Base-by-base conservation (phyloP, 208 protist genomes). In the Acanthamoeba sp. region DNA sequence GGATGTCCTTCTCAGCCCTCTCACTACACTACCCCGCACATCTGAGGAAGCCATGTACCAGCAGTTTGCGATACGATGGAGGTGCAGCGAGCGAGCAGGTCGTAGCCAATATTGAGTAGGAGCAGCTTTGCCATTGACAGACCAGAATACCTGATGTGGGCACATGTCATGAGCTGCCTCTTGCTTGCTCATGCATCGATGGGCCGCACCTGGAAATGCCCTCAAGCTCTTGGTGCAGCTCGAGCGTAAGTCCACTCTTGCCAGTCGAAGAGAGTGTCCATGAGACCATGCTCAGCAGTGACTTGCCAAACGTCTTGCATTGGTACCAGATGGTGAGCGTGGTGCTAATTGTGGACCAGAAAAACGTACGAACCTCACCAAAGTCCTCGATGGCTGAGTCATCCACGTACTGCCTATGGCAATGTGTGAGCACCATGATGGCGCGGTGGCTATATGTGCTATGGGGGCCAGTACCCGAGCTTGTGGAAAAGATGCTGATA, bases 91-190 rank as follows among this genome's bases (percentile, higher is more conserved):
- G 78, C 78, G 1, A 88, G 40, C 27, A 52, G 50, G 20, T 88
- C 78, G 50, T 88, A 88, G 78, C 78, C 78, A 20, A 88, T 52
- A 45, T 88, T 88, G 18, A 88, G 50, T 7, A 88, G 40, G 20
- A 88, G n/a, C 50, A 88, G 50, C 45, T 52, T 78, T 6, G 69
- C 69, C 9, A 78, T 16, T 36, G 69, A 45, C 69, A 78, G 34
- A 45, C 69, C 69, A 32, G 69, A 78, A 22, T 78, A 78, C 12
- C 69, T 78, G 24, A 71, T 12, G 29, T 73, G 9, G 27, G 14
- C 27, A 36, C 7, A 6, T 32, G 29, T 73, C 29, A n/a, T 22
- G 0, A 6, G 6, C 16, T 6, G 18, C 55, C 55, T 5, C 3
- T 27, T 22, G 3, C 55, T 16, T 62, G 14, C 7, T 29, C 1